These are phyloP conservation scores for Nemania abortiva DNA, from an alignment of 2,329 filamentous ascomycete species.

Conservation along the genomic window DNA sequence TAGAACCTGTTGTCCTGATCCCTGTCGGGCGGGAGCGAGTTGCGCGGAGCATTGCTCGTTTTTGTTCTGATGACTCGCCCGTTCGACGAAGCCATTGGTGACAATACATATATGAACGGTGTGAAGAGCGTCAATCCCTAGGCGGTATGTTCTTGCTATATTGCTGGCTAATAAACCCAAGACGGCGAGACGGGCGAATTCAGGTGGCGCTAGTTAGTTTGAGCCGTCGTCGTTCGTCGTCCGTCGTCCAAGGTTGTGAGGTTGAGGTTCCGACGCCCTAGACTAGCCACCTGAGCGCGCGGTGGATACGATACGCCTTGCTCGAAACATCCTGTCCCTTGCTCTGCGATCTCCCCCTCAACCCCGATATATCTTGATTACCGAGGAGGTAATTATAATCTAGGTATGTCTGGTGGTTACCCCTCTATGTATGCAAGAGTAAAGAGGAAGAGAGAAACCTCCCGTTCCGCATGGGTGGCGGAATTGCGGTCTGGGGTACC, in stretches of 20 bases:
- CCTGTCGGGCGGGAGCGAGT: slow-evolving; percentile 27
- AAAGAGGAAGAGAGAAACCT: slow-evolving; percentile 9
- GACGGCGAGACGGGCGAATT: slow-evolving; percentile 21
- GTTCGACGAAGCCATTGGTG: background rate
- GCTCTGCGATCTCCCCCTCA: slow-evolving; percentile 18
- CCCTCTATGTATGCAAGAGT: slow-evolving; percentile 19
- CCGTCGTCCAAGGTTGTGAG: background rate
- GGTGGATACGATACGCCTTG: slow-evolving; percentile 6
- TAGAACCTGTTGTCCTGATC: slow-evolving; percentile 35
- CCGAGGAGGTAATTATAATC: background rate
- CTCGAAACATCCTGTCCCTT: slow-evolving; percentile 3
- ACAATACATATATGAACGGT: background rate
- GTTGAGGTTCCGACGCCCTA: background rate
- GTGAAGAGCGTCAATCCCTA: background rate
- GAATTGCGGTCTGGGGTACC: slow-evolving; percentile 44
- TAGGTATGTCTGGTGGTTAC: slow-evolving; percentile 1
- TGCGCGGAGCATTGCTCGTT: slow-evolving; percentile 7
- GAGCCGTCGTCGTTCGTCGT: slow-evolving; percentile 21
- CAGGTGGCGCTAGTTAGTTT: slow-evolving; percentile 37
- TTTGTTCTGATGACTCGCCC: slow-evolving; percentile 5
- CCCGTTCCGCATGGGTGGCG: slow-evolving; percentile 23
- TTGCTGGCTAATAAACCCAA: slow-evolving; percentile 12
- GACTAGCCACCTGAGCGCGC: too few relatives aligned
- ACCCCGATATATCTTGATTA: slow-evolving; percentile 15
- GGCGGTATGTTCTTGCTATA: background rate